phyloP scores from a whole-genome alignment of 1,139 yeast genomes.

The Sugiyamaella paludigena region DNA sequence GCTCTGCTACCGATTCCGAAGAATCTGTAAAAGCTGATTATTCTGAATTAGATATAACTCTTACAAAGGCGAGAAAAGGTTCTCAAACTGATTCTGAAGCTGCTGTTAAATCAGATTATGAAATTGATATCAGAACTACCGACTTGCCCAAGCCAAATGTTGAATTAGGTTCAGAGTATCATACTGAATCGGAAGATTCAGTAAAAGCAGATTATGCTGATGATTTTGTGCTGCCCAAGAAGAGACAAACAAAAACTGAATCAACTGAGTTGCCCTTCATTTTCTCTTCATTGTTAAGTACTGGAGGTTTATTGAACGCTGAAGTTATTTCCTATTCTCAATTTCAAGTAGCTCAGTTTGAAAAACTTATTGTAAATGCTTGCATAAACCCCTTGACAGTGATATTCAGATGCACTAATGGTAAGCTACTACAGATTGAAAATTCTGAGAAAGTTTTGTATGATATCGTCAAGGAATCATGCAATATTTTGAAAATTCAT shows the following conservation, averaged over 20 bases:
- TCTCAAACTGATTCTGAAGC: constrained; percentile 24
- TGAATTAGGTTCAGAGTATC: constrained; percentile 4
- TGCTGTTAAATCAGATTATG: constrained; percentile 20
- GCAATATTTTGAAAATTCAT: constrained; percentile 32
- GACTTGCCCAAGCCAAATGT: constrained; percentile 11
- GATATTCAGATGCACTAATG: constrained; percentile 66
- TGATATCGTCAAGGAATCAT: constrained; percentile 32
- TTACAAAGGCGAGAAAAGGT: constrained; percentile 15
- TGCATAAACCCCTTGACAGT: constrained; percentile 77
- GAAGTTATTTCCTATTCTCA: constrained; percentile 50
- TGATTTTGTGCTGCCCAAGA: constrained; percentile 1
- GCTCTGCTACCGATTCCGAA: constrained; percentile 23
- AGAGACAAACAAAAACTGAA: neutral
- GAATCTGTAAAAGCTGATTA: constrained; percentile 23
- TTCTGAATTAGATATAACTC: constrained; percentile 15
- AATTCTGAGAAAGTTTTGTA: constrained; percentile 20
- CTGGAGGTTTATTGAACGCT: constrained; percentile 41
- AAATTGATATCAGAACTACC: neutral
- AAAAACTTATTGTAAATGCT: constrained; percentile 71
- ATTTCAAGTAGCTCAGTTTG: constrained; percentile 62
- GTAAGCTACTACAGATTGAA: constrained; percentile 48
- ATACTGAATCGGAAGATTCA: constrained; percentile 20
- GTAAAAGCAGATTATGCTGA: constrained; percentile 22
- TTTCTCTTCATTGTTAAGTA: constrained; percentile 7
- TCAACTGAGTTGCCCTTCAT: constrained; percentile 1